Evolutionary conservation across 2,329 filamentous ascomycete species (phyloP).

Genomic region (Hypomyces rosellus): DNA sequence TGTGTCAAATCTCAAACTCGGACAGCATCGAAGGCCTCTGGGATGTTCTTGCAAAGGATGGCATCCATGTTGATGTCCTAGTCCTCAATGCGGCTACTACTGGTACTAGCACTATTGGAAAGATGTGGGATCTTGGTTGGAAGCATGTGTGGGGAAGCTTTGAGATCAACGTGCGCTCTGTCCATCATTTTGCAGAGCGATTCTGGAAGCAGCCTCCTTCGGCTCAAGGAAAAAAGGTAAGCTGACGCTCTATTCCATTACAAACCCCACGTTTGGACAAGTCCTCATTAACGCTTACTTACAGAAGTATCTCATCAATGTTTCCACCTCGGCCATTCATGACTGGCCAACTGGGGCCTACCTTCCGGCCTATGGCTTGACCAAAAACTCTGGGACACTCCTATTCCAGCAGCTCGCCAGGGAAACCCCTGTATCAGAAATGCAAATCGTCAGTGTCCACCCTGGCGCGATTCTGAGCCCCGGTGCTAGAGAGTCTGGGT

Average conservation of each 20-base stretch:
- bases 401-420: slow-evolving; percentile 28
- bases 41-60: slow-evolving; percentile 19
- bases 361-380: slow-evolving; percentile 23
- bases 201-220: slow-evolving; percentile 23
- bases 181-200: slow-evolving; percentile 13
- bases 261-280: too few relatives aligned
- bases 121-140: slow-evolving; percentile 9
- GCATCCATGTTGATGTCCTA: slow-evolving; percentile 19
- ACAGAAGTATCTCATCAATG: slow-evolving; percentile 4
- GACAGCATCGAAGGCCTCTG: slow-evolving; percentile 23
- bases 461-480: slow-evolving; percentile 30
- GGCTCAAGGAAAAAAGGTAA: slow-evolving; percentile 21
- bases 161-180: slow-evolving; percentile 11
- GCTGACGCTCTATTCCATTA: neutral
- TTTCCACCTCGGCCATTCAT: slow-evolving; percentile 16
- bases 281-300: too few relatives aligned
- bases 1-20: slow-evolving; percentile 18
- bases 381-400: slow-evolving; percentile 28
- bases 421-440: slow-evolving; percentile 20
- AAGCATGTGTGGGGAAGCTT: slow-evolving; percentile 10
- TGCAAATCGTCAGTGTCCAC: slow-evolving; percentile 33
- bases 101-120: neutral
- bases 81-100: slow-evolving; percentile 17
- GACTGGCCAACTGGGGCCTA: slow-evolving; percentile 11
- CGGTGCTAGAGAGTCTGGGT: slow-evolving; percentile 13